Evolutionary conservation across 2,329 filamentous ascomycete species (phyloP).

Genomic region (Alternaria ventricosa): DNA sequence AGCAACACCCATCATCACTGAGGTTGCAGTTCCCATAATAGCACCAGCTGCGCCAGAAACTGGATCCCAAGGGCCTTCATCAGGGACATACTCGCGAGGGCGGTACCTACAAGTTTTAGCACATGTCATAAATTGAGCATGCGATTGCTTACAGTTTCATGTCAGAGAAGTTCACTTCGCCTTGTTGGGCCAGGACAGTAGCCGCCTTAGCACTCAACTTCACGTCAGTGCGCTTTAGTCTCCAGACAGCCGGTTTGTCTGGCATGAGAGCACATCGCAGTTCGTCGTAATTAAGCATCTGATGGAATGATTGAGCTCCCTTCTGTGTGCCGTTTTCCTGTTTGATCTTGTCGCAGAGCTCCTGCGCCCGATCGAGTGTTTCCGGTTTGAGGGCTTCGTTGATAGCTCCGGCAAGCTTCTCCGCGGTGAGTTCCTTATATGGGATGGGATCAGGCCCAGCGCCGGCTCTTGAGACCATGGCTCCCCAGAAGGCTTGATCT

Average conservation of each 20-base stretch:
- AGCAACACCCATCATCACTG: slow-evolving; percentile 80
- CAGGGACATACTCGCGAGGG: slow-evolving; percentile 48
- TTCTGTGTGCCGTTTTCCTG: slow-evolving; percentile 46
- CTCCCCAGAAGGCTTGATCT: slow-evolving; percentile 52
- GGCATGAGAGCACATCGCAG: slow-evolving; percentile 44
- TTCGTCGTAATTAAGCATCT: slow-evolving; percentile 48
- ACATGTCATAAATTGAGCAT: background rate
- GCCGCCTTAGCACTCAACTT: slow-evolving; percentile 48
- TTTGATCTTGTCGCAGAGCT: slow-evolving; percentile 47
- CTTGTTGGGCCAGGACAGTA: slow-evolving; percentile 47
- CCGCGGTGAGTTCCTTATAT: slow-evolving; percentile 49
- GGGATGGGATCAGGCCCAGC: slow-evolving; percentile 50
- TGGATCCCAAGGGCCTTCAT: slow-evolving; percentile 50
- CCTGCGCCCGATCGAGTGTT: slow-evolving; percentile 45
- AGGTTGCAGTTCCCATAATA: slow-evolving; percentile 80
- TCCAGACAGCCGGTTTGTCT: slow-evolving; percentile 46
- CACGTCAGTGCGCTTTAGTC: slow-evolving; percentile 47
- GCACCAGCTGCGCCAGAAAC: slow-evolving; percentile 68
- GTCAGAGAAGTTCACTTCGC: slow-evolving; percentile 45
- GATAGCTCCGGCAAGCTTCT: slow-evolving; percentile 48
- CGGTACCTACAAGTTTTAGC: slow-evolving; percentile 39
- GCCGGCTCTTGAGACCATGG: slow-evolving; percentile 50
- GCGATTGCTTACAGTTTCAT: slow-evolving; percentile 44
- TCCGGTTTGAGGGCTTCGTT: slow-evolving; percentile 47
- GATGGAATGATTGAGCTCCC: slow-evolving; percentile 49